Conservation (phyloP, 768 basidiomycete species). For the Agrocybe chaxingu region DNA sequence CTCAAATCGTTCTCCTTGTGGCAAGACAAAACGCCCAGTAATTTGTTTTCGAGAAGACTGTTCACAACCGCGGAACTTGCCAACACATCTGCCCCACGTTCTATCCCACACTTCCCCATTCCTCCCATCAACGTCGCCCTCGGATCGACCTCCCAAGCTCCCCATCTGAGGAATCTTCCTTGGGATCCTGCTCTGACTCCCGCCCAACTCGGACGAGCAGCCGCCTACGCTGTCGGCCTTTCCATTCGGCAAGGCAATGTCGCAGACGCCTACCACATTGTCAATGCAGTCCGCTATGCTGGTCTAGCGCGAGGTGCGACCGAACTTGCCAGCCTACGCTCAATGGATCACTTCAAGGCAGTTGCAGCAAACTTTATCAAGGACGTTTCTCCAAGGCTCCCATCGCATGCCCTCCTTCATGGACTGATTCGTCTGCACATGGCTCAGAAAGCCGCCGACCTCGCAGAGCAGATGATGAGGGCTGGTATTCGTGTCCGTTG, state of each 20-base stretch:
- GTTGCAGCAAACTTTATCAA: conserved; percentile 44
- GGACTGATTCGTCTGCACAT: conserved; percentile 53
- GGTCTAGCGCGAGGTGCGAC: conserved; percentile 9
- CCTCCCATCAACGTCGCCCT: neutral
- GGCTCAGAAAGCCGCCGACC: conserved; percentile 41
- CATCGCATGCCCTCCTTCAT: conserved; percentile 65
- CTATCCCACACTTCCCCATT: neutral
- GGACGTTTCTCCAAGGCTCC: conserved; percentile 53
- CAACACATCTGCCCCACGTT: neutral
- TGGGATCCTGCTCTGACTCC: conserved; percentile 1
- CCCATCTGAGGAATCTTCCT: neutral
- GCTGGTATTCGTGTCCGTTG: conserved; percentile 48
- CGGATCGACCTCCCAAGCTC: neutral
- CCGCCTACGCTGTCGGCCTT: conserved; percentile 50
- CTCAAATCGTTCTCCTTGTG: too few relatives aligned
- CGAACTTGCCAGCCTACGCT: conserved; percentile 12
- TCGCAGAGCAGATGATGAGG: conserved; percentile 51
- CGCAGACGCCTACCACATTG: conserved; percentile 50
- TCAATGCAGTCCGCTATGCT: conserved; percentile 56
- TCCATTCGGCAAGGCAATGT: conserved; percentile 39
- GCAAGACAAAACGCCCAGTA: too few relatives aligned
- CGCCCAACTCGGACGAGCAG: conserved; percentile 25
- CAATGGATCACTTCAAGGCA: conserved; percentile 31
- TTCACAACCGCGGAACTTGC: neutral
- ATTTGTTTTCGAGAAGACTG: too few relatives aligned